These are phyloP conservation scores for Rhododendron molle DNA, from an alignment of 148 eudicot genomes.

Conservation along the genomic window DNA sequence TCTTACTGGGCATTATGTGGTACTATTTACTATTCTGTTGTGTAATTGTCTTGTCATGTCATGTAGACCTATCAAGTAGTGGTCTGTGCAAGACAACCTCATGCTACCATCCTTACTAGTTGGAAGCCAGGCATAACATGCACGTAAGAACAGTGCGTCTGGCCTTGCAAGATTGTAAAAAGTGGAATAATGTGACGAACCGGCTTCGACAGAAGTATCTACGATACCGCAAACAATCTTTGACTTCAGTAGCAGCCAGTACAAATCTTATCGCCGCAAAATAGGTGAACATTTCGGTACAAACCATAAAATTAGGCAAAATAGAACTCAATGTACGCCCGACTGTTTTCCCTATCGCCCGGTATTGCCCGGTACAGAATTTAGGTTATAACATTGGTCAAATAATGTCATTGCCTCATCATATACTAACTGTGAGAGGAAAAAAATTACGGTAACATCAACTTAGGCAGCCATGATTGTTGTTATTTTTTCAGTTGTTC, in stretches of 20 bases:
- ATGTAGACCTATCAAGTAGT: background rate
- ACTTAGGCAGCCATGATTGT: background rate
- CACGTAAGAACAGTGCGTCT: background rate
- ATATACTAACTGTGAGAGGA: no score
- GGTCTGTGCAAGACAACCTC: background rate
- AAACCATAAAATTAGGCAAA: background rate
- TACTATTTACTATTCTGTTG: background rate
- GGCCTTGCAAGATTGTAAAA: background rate
- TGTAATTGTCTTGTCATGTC: background rate
- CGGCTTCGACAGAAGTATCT: background rate
- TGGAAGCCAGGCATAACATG: background rate
- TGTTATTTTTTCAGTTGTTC: background rate
- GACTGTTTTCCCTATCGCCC: background rate
- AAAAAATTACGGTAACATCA: background rate
- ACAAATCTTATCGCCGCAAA: background rate
- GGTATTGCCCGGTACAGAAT: background rate
- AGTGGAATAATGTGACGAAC: background rate
- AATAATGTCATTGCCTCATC: background rate
- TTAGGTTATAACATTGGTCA: background rate
- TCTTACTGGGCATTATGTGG: background rate
- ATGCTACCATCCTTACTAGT: background rate
- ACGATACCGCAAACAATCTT: background rate
- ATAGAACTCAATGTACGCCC: background rate
- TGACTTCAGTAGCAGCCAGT: background rate
- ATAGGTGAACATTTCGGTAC: background rate